Conservation (phyloP, 192 early-diverging fungal species). For the Gryganskiella cystojenkinii region DNA sequence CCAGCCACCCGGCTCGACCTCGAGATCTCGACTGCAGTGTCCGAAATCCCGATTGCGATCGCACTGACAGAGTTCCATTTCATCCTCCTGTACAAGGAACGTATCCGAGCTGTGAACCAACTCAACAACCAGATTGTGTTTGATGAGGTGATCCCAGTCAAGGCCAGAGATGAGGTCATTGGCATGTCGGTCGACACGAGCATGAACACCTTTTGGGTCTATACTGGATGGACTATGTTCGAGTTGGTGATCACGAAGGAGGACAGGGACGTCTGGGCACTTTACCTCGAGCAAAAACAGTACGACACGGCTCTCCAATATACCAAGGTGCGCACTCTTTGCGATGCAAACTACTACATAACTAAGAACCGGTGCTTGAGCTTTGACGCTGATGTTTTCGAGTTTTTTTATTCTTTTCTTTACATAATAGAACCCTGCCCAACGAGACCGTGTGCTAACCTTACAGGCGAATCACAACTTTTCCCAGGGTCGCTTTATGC, state of each 20-base stretch:
- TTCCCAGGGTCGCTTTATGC: conserved; percentile 72
- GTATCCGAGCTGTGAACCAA: conserved; percentile 80
- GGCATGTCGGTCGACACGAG: conserved; percentile 78
- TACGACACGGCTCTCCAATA: conserved; percentile 87
- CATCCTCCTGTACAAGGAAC: conserved; percentile 83
- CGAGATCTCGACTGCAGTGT: conserved; percentile 27
- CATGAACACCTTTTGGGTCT: conserved; percentile 93
- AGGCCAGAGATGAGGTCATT: conserved; percentile 68
- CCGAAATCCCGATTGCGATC: conserved; percentile 78
- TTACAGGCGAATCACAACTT: conserved; percentile 92
- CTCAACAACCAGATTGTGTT: conserved; percentile 87
- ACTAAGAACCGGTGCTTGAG: too few species aligned
- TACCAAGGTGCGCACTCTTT: conserved; percentile 66
- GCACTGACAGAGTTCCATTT: conserved; percentile 92
- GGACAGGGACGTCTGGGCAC: conserved; percentile 94
- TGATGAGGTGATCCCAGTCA: conserved; percentile 81
- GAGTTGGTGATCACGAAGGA: conserved; percentile 94
- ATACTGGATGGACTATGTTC: conserved; percentile 82
- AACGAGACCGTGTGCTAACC: conserved; percentile 82
- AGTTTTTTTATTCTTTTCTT: too few species aligned
- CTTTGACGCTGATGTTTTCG: too few species aligned
- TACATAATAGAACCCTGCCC: conserved; percentile 64
- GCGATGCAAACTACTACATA: too few species aligned
- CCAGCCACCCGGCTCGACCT: conserved; percentile 59
- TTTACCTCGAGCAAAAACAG: conserved; percentile 83